phyloP scores from a whole-genome alignment of 2,329 filamentous ascomycete genomes.

The Fusarium anguioides region DNA sequence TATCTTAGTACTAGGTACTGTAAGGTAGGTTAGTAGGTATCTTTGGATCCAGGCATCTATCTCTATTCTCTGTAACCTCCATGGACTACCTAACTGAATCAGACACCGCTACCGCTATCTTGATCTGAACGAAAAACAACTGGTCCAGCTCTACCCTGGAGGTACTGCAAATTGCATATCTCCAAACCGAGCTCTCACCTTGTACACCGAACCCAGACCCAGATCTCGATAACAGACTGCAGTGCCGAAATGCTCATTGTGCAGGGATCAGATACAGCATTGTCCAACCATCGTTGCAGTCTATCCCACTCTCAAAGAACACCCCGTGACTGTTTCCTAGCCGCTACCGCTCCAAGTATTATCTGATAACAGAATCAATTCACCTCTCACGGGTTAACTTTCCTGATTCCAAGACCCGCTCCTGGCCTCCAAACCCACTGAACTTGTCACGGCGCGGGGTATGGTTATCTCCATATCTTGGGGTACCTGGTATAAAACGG shows the following conservation, averaged over 20 bases:
- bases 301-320: background rate
- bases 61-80: background rate
- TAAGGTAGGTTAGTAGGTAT: no score
- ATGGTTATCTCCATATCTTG: constrained; percentile 21
- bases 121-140: background rate
- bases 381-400: constrained; percentile 25
- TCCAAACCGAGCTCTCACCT: background rate
- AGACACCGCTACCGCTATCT: background rate
- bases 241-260: constrained; percentile 15
- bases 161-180: no score
- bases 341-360: background rate
- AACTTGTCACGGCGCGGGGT: constrained; percentile 22
- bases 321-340: background rate
- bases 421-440: constrained; percentile 12
- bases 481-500: constrained; percentile 5
- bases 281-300: constrained; percentile 15
- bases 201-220: constrained; percentile 2
- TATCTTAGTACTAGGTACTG: no score
- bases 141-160: background rate
- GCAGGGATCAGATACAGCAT: background rate
- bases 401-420: constrained; percentile 27
- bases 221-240: constrained; percentile 28
- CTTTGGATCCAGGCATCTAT: no score
- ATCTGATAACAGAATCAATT: background rate
- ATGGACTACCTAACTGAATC: background rate